Evolutionary conservation across 306 rosid genomes (phyloP).

Genomic region (Spatholobus suberectus): DNA sequence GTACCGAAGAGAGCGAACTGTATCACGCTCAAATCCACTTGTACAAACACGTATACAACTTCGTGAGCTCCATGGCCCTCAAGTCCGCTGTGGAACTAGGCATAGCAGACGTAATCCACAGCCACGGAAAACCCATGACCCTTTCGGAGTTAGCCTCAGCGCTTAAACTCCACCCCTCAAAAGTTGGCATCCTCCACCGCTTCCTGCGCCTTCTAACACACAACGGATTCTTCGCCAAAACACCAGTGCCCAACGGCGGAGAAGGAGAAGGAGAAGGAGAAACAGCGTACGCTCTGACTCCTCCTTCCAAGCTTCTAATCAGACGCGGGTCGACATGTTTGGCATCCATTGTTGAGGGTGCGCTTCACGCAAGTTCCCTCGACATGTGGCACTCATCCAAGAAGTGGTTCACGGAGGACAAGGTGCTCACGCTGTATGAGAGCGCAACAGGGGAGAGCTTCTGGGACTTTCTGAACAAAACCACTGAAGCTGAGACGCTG

Average conservation of each 20-base stretch:
- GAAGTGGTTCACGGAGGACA: slow-evolving; percentile 44
- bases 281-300: slow-evolving; percentile 48
- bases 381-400: slow-evolving; percentile 44
- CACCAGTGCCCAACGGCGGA: not conserved
- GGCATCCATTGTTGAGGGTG: not conserved
- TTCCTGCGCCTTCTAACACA: slow-evolving; percentile 56
- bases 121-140: slow-evolving; percentile 57
- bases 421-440: slow-evolving; percentile 36
- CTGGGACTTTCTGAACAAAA: slow-evolving; percentile 42
- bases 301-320: slow-evolving; percentile 58
- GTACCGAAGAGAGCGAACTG: slow-evolving; percentile 42
- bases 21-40: slow-evolving; percentile 59
- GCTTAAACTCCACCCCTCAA: slow-evolving; percentile 48
- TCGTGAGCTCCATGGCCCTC: slow-evolving; percentile 57
- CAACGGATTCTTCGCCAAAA: slow-evolving; percentile 45
- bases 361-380: not conserved
- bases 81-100: slow-evolving; percentile 54
- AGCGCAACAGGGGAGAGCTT: slow-evolving; percentile 43
- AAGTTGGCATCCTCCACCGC: slow-evolving; percentile 18
- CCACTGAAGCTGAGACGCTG: slow-evolving; percentile 22
- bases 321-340: slow-evolving; percentile 33
- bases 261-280: slow-evolving; percentile 43
- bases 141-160: slow-evolving; percentile 46
- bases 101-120: slow-evolving; percentile 54
- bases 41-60: slow-evolving; percentile 50